Evolutionary conservation across 495 filamentous ascomycete species (phyloP), one percentile per base, ranked within the genome.

Genomic region (Aspergillus diversus): DNA sequence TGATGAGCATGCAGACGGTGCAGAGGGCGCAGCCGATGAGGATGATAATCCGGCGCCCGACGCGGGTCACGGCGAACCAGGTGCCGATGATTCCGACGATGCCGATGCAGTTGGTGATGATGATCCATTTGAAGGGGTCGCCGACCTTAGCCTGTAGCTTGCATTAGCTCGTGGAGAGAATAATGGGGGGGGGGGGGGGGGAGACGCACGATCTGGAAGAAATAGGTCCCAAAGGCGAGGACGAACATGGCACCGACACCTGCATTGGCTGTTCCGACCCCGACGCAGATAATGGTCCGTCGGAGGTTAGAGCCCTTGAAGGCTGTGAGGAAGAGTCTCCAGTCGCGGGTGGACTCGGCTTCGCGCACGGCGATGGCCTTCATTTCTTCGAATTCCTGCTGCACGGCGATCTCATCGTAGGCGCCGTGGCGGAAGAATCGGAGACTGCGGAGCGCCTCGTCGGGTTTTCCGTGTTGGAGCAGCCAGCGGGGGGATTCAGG

Each of bases 251-350:
- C 50, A 21, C 50, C 50, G 15, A 53, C 50, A 33, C 84, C 0
- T 77, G 81, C 0, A 82, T 82, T 7, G 82, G 83, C 60, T 85
- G 84, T n/a, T 12, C 85, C 68, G 15, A 78, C 80, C n/a, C 73
- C 74, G 34, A 86, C 75, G 4, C 77, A 73, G 9, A 84, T 59
- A 33, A 75, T 64, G 5, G 78, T 83, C n/a, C 81, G 71, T 16
- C 80, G 79, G 31, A 78, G 66, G 63, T 84, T 80, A 16, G 81
- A 75, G 64, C 81, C 79, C 55, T 63, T 74, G 57, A 84, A 82
- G 1, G 32, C 8, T 6, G n/a, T 33, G 32, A 53, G 16, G 15
- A 53, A 31, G 21, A 53, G 32, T 12, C 50, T 15, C 50, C 50
- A 53, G 50, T 53, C 50, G 17, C 31, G 17, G 7, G n/a, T n/a